Conservation (phyloP, 495 filamentous ascomycete species). For the Penicillium coffeae region DNA sequence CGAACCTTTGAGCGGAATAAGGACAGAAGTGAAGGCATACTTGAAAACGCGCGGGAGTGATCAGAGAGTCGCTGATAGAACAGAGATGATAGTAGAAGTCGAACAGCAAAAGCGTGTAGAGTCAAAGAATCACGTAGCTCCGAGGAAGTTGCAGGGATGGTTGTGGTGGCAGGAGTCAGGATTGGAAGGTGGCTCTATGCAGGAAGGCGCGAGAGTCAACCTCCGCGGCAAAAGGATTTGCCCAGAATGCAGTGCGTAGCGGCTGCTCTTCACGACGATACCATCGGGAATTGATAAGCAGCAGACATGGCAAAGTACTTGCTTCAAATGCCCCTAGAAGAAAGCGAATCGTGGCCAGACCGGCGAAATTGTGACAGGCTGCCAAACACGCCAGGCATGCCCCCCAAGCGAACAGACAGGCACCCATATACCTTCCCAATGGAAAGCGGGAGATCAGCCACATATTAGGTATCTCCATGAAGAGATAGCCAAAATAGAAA, state of each 20-base stretch:
- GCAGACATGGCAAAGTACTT: neutral
- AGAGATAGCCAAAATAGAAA: neutral
- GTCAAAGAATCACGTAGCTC: too few relatives aligned
- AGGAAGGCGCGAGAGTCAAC: too few relatives aligned
- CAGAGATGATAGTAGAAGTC: neutral
- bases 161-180: too few relatives aligned
- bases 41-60: neutral
- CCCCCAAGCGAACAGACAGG: neutral
- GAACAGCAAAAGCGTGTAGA: neutral
- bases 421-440: neutral
- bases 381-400: neutral
- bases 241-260: constrained; percentile 5
- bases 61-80: neutral
- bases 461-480: neutral
- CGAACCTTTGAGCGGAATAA: constrained; percentile 12
- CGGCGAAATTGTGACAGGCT: neutral
- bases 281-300: constrained; percentile 4
- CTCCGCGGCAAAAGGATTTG: too few relatives aligned
- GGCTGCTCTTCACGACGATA: constrained; percentile 8
- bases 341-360: neutral
- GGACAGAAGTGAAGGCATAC: constrained; percentile 14
- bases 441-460: neutral
- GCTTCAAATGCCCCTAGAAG: neutral
- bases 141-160: too few relatives aligned
- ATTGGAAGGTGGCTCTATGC: too few relatives aligned